Evolutionary conservation across 352 stramenopile genomes (phyloP), one percentile per base, ranked within the genome.

Genomic region (Globisporangium solare): DNA sequence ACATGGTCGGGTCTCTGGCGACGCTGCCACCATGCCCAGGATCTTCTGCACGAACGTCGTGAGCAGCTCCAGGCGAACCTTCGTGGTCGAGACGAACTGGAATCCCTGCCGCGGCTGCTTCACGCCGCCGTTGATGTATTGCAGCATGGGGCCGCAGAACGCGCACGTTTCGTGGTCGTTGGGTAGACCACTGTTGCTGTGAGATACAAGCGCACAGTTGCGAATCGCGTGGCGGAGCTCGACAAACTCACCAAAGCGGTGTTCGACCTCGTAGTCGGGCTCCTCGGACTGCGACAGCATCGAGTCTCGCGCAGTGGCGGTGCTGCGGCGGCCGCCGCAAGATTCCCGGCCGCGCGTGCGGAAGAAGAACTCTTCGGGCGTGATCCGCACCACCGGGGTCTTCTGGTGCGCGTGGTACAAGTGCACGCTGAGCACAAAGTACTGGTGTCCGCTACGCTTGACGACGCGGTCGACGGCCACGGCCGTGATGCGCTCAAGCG

Each of bases 371-470:
- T 43, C 39, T 43, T 43, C 39, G 6, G 50, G 13, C 18, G 50
- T 47, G 39, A 56, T 56, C 31, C 43, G 50, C 32, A 4, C 18
- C 50, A 56, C 20, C 2, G 37, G 37, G 3, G 37, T 47, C 21
- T 41, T 56, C 24, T 21, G 37, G n/a, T 56, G 37, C 15, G 18
- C 7, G 2, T 24, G 37, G 20, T 41, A 37, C 50, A 56, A 17
- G 48, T 51, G 56, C 27, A 61, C 59, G 13, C 52, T 43, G 17
- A 65, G 6, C 11, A 61, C 59, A 21, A 60, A 61, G 52, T 51
- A 37, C 24, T 41, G 39, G 39, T 60, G 51, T n/a, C 58, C 47
- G 21, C 42, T 12, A 20, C 52, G 52, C 52, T 65, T 54, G 52
- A 65, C 51, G 39, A 40, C 27, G 22, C 51, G 51, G 7, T 2